phyloP scores from a whole-genome alignment of 2,329 filamentous ascomycete genomes.

The Neonectria hederae region DNA sequence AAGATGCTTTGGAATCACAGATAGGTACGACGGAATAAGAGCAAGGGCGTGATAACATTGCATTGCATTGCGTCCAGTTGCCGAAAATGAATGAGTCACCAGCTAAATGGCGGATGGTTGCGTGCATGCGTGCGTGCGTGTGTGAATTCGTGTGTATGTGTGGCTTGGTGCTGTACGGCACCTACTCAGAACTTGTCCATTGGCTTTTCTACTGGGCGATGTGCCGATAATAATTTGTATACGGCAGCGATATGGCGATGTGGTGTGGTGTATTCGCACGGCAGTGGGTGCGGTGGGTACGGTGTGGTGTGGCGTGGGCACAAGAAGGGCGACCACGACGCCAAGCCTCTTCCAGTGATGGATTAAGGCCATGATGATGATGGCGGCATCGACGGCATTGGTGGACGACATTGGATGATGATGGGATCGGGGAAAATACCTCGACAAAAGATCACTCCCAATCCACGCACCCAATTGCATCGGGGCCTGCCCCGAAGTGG shows the following conservation, averaged over 20 bases:
- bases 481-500: slow-evolving; percentile 16
- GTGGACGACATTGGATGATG: slow-evolving; percentile 5
- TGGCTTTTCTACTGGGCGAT: neutral
- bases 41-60: neutral
- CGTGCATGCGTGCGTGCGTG: neutral
- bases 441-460: slow-evolving; percentile 3
- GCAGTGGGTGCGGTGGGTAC: too few relatives aligned
- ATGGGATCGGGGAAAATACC: neutral
- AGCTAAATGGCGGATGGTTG: neutral
- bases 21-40: neutral
- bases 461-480: slow-evolving; percentile 11
- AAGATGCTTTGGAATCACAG: slow-evolving; percentile 10
- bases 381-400: slow-evolving; percentile 10
- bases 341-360: slow-evolving; percentile 6
- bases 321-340: slow-evolving; percentile 1
- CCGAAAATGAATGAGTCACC: neutral
- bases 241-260: neutral
- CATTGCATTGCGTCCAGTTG: neutral
- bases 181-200: neutral
- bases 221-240: neutral
- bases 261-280: too few relatives aligned
- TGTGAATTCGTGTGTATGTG: neutral
- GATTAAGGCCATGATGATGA: slow-evolving; percentile 7
- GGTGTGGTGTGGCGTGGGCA: neutral
- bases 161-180: neutral